Conservation (phyloP, 257 asterid species). For the Leptodermis oblonga region DNA sequence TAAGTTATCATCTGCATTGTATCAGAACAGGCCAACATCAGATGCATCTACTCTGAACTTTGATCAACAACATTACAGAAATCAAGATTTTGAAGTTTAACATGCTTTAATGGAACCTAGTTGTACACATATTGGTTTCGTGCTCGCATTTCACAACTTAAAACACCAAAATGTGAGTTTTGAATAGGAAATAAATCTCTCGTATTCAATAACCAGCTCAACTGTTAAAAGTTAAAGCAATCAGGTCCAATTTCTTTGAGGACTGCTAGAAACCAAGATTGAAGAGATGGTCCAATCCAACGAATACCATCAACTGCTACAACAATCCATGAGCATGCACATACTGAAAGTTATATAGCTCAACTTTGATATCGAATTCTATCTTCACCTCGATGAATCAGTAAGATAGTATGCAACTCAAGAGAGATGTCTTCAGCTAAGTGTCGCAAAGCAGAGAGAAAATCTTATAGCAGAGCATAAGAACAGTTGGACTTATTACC, state of each 20-base stretch:
- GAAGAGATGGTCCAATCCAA: neutral
- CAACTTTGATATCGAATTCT: neutral
- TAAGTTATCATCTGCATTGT: neutral
- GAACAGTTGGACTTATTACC: slow-evolving; percentile 40
- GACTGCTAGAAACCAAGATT: neutral
- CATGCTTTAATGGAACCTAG: neutral
- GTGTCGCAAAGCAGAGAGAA: neutral
- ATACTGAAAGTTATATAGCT: neutral
- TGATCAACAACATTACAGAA: neutral
- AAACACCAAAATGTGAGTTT: neutral
- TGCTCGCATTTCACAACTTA: neutral
- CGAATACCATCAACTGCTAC: neutral
- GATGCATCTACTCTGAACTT: neutral
- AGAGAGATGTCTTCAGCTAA: too few relatives aligned
- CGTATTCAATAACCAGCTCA: neutral
- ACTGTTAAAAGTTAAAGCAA: neutral
- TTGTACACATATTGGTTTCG: neutral
- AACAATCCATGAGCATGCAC: neutral
- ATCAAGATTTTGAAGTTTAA: neutral
- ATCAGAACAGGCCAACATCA: neutral
- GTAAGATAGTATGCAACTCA: too few relatives aligned
- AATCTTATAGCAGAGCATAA: neutral
- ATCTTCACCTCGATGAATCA: too few relatives aligned
- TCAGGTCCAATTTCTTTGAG: neutral
- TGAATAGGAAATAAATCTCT: neutral